Conservation (phyloP, 1,284 basidiomycete species). For the Inonotus obliquus region DNA sequence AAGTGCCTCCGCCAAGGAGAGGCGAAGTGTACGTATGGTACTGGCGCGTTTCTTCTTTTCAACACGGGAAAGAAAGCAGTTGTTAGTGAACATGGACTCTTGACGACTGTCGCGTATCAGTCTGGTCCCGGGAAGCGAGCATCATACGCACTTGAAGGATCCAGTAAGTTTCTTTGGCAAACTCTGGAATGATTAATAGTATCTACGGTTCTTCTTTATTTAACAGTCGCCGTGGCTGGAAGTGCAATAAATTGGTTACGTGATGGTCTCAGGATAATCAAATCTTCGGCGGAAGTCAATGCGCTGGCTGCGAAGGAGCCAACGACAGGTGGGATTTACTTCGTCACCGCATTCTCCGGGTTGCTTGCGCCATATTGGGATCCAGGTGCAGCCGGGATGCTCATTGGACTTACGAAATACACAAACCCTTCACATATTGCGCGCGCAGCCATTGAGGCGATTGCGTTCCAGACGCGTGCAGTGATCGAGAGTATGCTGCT, state of each 20-base stretch:
- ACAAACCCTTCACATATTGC: constrained; percentile 93
- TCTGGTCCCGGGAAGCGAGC: constrained; percentile 76
- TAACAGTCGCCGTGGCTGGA: constrained; percentile 85
- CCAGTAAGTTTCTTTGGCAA: constrained; percentile 52
- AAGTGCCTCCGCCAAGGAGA: constrained; percentile 85
- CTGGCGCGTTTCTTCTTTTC: constrained; percentile 94
- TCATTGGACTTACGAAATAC: constrained; percentile 88
- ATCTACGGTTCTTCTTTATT: not conserved
- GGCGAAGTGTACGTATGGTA: constrained; percentile 95
- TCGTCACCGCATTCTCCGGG: constrained; percentile 95
- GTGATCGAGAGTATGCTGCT: constrained; percentile 92
- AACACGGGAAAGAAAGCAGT: constrained; percentile 88
- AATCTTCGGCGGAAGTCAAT: constrained; percentile 82
- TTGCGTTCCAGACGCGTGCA: constrained; percentile 86
- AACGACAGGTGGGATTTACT: constrained; percentile 91
- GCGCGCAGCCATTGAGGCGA: constrained; percentile 90
- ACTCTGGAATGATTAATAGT: not conserved
- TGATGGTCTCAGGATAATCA: constrained; percentile 85
- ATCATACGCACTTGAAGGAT: constrained; percentile 92
- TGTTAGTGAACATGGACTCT: constrained; percentile 78
- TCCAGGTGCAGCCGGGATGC: constrained; percentile 74
- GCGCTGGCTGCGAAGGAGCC: constrained; percentile 74
- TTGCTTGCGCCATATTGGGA: constrained; percentile 94
- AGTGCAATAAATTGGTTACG: constrained; percentile 96
- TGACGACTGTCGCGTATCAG: constrained; percentile 96